Percentiles rank a stretch among this genome's conserved stretches.
These are phyloP conservation scores for Thelonectria blattea DNA, from an alignment of 2,329 filamentous ascomycete species.

Conservation along the genomic window DNA sequence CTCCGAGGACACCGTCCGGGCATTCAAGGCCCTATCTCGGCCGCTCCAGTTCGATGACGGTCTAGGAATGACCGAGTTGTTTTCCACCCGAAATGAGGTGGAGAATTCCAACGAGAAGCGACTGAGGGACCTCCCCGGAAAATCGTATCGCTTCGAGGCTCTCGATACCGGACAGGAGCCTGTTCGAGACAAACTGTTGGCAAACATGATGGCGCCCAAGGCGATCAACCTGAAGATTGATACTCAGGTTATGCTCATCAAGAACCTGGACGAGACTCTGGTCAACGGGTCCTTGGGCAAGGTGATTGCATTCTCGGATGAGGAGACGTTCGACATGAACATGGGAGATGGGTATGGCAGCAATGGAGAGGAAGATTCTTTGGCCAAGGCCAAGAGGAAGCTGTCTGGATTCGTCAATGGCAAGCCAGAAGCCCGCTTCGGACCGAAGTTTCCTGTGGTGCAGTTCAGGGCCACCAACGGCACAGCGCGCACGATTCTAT, in stretches of 20 bases:
- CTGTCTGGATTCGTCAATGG: conserved; percentile 58
- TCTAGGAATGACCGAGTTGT: conserved; percentile 80
- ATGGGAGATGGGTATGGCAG: conserved; percentile 49
- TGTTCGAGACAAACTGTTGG: conserved; percentile 76
- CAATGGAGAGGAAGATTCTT: conserved; percentile 49
- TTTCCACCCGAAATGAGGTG: conserved; percentile 88
- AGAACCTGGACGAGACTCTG: conserved; percentile 92
- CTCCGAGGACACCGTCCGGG: conserved; percentile 73
- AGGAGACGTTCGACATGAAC: conserved; percentile 47
- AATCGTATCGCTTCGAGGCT: conserved; percentile 72
- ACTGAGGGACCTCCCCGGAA: conserved; percentile 74
- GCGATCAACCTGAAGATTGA: conserved; percentile 83
- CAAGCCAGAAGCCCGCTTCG: conserved; percentile 43
- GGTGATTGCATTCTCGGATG: conserved; percentile 59
- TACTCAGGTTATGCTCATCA: conserved; percentile 99
- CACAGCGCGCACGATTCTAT: conserved; percentile 68
- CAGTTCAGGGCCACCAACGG: conserved; percentile 82
- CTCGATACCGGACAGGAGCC: conserved; percentile 75
- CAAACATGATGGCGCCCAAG: conserved; percentile 93
- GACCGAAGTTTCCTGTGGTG: conserved; percentile 78
- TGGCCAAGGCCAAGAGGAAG: conserved; percentile 60
- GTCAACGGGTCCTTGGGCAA: conserved; percentile 95
- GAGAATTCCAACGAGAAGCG: conserved; percentile 82
- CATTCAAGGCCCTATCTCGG: conserved; percentile 76
- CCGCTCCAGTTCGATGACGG: conserved; percentile 75